Conservation (phyloP, 805 yeast genomes). For the Sugiyamaella lignohabitans region DNA sequence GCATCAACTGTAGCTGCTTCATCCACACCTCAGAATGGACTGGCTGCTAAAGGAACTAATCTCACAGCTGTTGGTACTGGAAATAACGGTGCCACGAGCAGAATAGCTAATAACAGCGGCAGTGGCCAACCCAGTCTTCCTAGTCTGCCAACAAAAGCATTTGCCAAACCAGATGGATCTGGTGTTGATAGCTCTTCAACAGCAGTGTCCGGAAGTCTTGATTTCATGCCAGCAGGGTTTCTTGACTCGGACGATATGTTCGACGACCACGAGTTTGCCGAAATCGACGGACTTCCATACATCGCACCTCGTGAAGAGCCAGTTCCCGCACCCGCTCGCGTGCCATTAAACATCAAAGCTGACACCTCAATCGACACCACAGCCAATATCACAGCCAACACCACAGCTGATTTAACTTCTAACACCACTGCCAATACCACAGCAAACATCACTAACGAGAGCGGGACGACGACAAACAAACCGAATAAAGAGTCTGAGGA, state of each 20-base stretch:
- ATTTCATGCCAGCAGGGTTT: background rate
- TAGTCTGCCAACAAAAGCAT: background rate
- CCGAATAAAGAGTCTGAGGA: background rate
- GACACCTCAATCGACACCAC: background rate
- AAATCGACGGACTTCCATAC: constrained; percentile 11
- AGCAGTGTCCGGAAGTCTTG: too few relatives aligned
- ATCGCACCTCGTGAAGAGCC: background rate
- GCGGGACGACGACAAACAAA: background rate
- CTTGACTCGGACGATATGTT: background rate
- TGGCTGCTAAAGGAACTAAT: background rate
- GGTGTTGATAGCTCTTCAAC: background rate
- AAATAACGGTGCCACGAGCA: background rate
- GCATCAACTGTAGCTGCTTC: background rate
- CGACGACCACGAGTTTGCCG: constrained; percentile 1
- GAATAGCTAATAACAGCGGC: background rate
- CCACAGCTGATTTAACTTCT: background rate
- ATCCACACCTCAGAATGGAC: background rate
- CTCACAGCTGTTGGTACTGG: background rate
- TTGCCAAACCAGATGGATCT: background rate
- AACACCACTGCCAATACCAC: background rate
- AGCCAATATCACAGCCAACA: background rate
- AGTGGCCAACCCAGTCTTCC: background rate
- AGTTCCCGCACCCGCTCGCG: background rate
- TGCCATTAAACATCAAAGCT: too few relatives aligned
- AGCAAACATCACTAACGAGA: background rate